phyloP scores from a whole-genome alignment of 768 basidiomycete species.

The Podaxis sp. region DNA sequence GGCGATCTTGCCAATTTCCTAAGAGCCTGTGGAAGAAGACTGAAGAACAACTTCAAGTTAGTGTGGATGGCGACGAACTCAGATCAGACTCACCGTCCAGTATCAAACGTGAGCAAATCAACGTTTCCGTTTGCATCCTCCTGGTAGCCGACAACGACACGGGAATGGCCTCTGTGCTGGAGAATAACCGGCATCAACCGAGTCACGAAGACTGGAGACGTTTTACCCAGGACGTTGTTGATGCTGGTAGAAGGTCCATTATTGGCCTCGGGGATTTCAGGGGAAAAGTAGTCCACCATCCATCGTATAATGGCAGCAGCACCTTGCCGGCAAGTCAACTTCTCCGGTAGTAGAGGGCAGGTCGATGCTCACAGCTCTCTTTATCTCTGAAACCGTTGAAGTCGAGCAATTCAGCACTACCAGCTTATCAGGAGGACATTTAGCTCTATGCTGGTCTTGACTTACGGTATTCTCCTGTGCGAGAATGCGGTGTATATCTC shows the following conservation, averaged over 20 bases:
- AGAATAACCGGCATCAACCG: constrained; percentile 79
- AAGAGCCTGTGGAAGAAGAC: constrained; percentile 9
- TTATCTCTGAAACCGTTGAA: constrained; percentile 47
- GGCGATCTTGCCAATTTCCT: constrained; percentile 9
- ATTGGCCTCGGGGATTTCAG: constrained; percentile 19
- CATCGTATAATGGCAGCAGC: constrained; percentile 60
- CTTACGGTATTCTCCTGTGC: constrained; percentile 81
- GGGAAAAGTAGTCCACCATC: constrained; percentile 73
- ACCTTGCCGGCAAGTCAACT: constrained; percentile 27
- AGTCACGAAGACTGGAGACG: constrained; percentile 51
- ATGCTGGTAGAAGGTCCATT: constrained; percentile 39
- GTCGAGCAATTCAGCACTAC: constrained; percentile 64
- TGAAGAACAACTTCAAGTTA: not conserved
- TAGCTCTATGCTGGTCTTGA: constrained; percentile 7
- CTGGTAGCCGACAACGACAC: constrained; percentile 85
- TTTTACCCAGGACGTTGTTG: constrained; percentile 50
- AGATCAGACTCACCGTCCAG: constrained; percentile 50
- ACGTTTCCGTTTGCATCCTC: constrained; percentile 52
- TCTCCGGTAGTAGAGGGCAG: not conserved
- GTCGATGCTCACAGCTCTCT: constrained; percentile 37
- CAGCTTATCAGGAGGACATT: not conserved
- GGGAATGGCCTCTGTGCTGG: constrained; percentile 84
- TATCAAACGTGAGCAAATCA: constrained; percentile 78
- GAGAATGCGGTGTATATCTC: constrained; percentile 81
- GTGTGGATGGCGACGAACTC: not conserved